A percentile compares a stretch with the other conserved stretches of the same genome.
These are phyloP conservation scores for Cordyceps farinosa DNA, from an alignment of 2,329 filamentous ascomycete species.

Conservation along the genomic window DNA sequence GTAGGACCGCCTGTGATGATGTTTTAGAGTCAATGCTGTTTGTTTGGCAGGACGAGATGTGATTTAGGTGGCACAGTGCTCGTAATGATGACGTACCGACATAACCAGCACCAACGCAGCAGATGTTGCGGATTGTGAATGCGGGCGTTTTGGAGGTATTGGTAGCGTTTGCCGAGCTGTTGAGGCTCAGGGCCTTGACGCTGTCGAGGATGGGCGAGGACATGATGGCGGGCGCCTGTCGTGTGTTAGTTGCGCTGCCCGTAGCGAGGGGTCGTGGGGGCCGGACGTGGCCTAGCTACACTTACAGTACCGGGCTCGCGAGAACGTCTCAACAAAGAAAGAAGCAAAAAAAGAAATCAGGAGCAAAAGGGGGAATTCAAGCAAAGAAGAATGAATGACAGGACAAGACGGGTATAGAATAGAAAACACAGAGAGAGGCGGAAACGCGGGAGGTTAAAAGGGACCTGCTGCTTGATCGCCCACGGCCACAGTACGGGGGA, in stretches of 20 bases:
- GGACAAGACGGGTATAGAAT: background rate
- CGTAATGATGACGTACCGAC: slow-evolving; percentile 53
- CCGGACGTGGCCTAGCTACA: background rate
- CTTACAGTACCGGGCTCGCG: too few species aligned
- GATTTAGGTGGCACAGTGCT: background rate
- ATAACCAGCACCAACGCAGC: slow-evolving; percentile 73
- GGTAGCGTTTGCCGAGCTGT: slow-evolving; percentile 28
- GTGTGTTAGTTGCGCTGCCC: background rate
- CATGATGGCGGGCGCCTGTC: background rate
- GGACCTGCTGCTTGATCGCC: slow-evolving; percentile 2
- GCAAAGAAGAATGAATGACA: background rate
- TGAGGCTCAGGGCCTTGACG: slow-evolving; percentile 32
- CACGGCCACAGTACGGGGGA: background rate
- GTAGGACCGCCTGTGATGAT: slow-evolving; percentile 62
- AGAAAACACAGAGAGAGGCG: background rate
- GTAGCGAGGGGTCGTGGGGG: background rate
- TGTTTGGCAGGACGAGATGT: slow-evolving; percentile 1
- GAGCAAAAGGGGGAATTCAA: background rate
- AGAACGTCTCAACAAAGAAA: background rate
- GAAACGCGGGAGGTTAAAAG: background rate
- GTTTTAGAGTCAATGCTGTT: background rate
- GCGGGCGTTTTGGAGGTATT: slow-evolving; percentile 29
- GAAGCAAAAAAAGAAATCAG: background rate
- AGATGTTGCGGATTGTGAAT: slow-evolving; percentile 55
- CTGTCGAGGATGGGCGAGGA: slow-evolving; percentile 26